Evolutionary conservation across 1,139 yeast species (phyloP).

Genomic region (Geotrichum fermentans): DNA sequence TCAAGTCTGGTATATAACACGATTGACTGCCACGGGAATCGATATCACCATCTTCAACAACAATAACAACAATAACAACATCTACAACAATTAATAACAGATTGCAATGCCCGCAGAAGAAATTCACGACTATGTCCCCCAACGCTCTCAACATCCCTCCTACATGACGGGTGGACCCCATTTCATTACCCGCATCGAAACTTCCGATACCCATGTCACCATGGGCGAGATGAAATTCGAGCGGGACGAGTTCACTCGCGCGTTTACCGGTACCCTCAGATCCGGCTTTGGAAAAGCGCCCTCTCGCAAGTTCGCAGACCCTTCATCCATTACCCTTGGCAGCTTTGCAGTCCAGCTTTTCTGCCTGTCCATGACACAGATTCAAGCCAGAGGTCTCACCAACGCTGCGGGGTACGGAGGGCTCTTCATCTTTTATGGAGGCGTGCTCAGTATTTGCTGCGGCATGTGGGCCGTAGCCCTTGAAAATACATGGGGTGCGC

Average conservation of each 20-base stretch:
- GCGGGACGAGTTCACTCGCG: slow-evolving; percentile 54
- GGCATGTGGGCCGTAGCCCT: slow-evolving; percentile 63
- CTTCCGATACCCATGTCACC: slow-evolving; percentile 45
- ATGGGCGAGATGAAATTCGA: slow-evolving; percentile 69
- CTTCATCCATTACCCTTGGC: slow-evolving; percentile 80
- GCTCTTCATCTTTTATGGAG: slow-evolving; percentile 74
- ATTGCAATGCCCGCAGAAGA: no score
- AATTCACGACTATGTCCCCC: no score
- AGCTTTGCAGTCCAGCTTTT: slow-evolving; percentile 85
- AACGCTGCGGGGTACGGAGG: slow-evolving; percentile 56
- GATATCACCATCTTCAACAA: no score
- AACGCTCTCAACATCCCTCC: slow-evolving; percentile 11
- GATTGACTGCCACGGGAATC: no score
- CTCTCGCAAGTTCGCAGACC: slow-evolving; percentile 71
- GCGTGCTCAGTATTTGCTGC: slow-evolving; percentile 62
- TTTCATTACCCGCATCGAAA: slow-evolving; percentile 31
- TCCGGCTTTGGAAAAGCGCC: slow-evolving; percentile 66
- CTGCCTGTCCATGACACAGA: slow-evolving; percentile 63
- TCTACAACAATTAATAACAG: no score
- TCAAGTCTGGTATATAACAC: no score
- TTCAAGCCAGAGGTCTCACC: slow-evolving; percentile 54
- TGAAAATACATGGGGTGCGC: slow-evolving; percentile 83
- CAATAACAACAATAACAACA: no score
- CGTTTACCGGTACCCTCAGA: slow-evolving; percentile 68
- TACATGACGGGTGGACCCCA: slow-evolving; percentile 14